Evolutionary conservation across 768 basidiomycete species (phyloP), one percentile per base, ranked within the genome.

Genomic region (Cystobasidium onofrii): DNA sequence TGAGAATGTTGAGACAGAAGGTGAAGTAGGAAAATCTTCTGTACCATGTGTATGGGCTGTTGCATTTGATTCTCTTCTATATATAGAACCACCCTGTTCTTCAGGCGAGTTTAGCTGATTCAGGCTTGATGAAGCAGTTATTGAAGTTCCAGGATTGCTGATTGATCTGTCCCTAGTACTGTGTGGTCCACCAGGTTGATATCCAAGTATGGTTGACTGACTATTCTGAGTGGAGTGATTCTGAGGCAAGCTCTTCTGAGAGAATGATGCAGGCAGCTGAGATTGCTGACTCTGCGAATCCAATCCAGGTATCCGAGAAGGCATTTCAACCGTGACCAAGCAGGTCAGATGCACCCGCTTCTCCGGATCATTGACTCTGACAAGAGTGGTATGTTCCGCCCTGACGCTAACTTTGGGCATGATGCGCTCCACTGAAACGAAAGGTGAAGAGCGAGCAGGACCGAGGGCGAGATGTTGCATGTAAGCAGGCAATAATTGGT

Each of bases 341-440:
- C 94, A 97, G 12, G 95, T 96, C 76, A 97, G 83, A 0, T 91
- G 89, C 81, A 95, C 91, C 77, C 86, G 90, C 69, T 78, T 79
- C n/a, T 80, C 80, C 12, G 74, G 73, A 6, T 39, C 85, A 76
- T 75, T 89, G 87, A 86, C 86, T 69, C 92, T 86, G 13, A 89
- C 86, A 39, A 97, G 85, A 23, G 88, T 88, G 0, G 90, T 85
- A 80, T 92, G 94, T 82, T 99, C 96, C 6, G 95, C 88, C 54
- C 92, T 88, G 79, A 97, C 91, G 80, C 91, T 90, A 79, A 99
- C 96, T 29, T 89, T 88, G 7, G 96, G 96, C 0, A 92, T 81
- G 50, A 41, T 44, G 36, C 25, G 86, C 86, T 77, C 83, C 86
- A 39, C 6, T 4, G 65, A 15, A 29, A 70, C 39, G 25, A 55